Evolutionary conservation across 495 filamentous ascomycete species (phyloP), one percentile per base, ranked within the genome.

Genomic region (Talaromyces proteolyticus): DNA sequence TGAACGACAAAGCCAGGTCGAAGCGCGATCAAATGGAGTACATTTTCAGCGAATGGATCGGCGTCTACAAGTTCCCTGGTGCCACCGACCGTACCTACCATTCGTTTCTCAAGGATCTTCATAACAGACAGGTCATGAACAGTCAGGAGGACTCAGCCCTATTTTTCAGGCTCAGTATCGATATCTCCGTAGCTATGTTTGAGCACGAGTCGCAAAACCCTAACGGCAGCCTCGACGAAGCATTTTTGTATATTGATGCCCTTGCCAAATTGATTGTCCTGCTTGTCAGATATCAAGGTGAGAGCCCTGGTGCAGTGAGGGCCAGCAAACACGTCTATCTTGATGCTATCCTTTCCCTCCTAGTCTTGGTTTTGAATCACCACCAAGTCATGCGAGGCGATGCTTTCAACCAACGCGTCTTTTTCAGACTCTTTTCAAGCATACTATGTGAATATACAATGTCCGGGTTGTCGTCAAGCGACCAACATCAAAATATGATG

Each of bases 31-130:
- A 95, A 56, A 81, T 96, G 68, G 87, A 94, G 57, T 97, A 97
- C 59, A 77, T 95, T 38, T 95, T 99, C 62, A 87, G 85, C 8
- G 93, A 97, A 63, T 99, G 93, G 93, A 78, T 90, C 49, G 81
- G 84, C 36, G 77, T 97, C 14, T 90, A 82, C 71, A 81, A 86
- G 64, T 85, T 87, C 43, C 75, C 78, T 8, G 77, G 80, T 53
- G 81, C 83, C 0, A 80, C 80, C 10, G 86, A 90, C 23, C 88
- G 86, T 57, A 77, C 85, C 0, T 74, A 80, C 46, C 66, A 75
- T 6, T 80, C 88, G 2, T 99, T 97, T 67, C 80, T 97, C 34
- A 81, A 85, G 44, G 94, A 96, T 62, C 68, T 96, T 58, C 83
- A 91, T 57, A 75, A 86, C 37, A 75, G 78, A 53, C 74, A 84